phyloP scores from a whole-genome alignment of 1,284 basidiomycete species.

The Malassezia equina region DNA sequence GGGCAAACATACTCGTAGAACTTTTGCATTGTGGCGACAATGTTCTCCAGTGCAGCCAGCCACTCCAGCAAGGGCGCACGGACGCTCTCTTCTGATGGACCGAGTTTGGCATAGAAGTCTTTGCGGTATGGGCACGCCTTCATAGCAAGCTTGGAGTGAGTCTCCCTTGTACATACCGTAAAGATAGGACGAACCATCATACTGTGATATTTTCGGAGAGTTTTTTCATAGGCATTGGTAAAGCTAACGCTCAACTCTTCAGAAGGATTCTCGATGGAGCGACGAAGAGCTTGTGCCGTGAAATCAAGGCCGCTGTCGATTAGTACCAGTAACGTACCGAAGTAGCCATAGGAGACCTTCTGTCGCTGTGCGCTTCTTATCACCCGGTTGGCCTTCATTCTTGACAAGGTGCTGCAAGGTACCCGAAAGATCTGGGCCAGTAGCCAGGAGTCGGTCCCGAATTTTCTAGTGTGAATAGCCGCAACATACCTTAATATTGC shows the following conservation, averaged over 20 bases:
- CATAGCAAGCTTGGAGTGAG: constrained; percentile 66
- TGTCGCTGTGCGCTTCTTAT: constrained; percentile 77
- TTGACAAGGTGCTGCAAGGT: constrained; percentile 77
- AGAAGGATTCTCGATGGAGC: constrained; percentile 59
- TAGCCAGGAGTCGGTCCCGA: constrained; percentile 63
- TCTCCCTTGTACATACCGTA: constrained; percentile 41
- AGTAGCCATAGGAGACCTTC: constrained; percentile 87
- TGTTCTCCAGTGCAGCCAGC: constrained; percentile 63
- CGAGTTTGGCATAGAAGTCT: constrained; percentile 81
- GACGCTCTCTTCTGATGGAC: constrained; percentile 61
- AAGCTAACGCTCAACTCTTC: constrained; percentile 71
- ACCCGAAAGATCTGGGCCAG: constrained; percentile 55
- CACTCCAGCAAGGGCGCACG: constrained; percentile 64
- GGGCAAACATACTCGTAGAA: constrained; percentile 53
- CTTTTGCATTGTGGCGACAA: constrained; percentile 61
- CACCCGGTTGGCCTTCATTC: constrained; percentile 63
- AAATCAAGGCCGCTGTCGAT: constrained; percentile 67
- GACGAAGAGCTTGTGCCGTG: constrained; percentile 72
- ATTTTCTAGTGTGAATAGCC: constrained; percentile 50
- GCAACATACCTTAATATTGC: constrained; percentile 62
- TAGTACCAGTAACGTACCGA: constrained; percentile 48
- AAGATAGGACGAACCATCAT: constrained; percentile 79
- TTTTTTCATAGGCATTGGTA: constrained; percentile 68
- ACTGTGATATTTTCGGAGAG: constrained; percentile 75
- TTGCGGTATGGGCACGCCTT: constrained; percentile 87